Evolutionary conservation across 768 basidiomycete genomes (phyloP).

Genomic region (Boletus insuetus): DNA sequence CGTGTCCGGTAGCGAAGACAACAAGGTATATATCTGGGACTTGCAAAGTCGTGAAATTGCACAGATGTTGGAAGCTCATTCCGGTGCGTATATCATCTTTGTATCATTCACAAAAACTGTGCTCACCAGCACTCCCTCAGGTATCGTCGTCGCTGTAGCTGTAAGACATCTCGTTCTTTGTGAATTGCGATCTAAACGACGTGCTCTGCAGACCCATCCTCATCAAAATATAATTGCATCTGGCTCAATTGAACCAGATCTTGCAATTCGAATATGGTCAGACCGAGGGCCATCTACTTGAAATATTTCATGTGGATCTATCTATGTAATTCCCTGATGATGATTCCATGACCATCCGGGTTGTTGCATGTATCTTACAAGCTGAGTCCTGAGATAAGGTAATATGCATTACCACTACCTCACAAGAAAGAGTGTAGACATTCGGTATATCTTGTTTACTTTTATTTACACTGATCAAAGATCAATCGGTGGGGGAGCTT

Average conservation of each 20-base stretch:
- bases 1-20: conserved; percentile 87
- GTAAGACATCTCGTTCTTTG: conserved; percentile 46
- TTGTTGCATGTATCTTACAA: too few species aligned
- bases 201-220: conserved; percentile 67
- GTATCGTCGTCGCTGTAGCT: conserved; percentile 77
- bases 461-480: too few species aligned
- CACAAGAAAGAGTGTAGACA: too few species aligned
- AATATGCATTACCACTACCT: too few species aligned
- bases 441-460: too few species aligned
- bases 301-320: neutral
- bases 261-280: conserved; percentile 80
- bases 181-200: neutral
- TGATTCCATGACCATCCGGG: neutral
- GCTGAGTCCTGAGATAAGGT: too few species aligned
- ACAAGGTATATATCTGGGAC: conserved; percentile 90
- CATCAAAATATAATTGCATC: conserved; percentile 84
- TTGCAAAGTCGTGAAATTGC: conserved; percentile 83
- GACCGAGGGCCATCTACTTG: conserved; percentile 39
- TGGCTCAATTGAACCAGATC: conserved; percentile 81
- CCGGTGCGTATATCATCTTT: conserved; percentile 40
- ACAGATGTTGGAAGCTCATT: conserved; percentile 75
- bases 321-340: neutral
- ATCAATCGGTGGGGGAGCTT: too few species aligned
- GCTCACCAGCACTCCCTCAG: conserved; percentile 8
- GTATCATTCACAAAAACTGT: neutral